Conservation (phyloP, 805 yeast species). For the Candida nanaspora region DNA sequence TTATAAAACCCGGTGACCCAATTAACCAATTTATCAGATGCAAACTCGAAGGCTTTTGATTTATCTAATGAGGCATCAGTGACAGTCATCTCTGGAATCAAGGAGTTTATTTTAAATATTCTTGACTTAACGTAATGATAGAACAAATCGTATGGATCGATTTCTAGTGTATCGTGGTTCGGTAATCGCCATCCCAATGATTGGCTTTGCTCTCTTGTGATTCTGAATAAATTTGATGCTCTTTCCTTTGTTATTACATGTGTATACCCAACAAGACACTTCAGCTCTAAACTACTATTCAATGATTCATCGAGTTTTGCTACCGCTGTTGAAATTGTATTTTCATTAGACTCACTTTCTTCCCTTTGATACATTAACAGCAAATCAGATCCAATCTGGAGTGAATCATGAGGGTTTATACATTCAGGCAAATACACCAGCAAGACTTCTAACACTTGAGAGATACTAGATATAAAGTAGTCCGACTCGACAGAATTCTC, state of each 20-base stretch:
- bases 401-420: neutral
- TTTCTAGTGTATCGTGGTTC: neutral
- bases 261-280: neutral
- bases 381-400: neutral
- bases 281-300: neutral
- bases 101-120: conserved; percentile 11
- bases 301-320: neutral
- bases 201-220: neutral
- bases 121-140: conserved; percentile 15
- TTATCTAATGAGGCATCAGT: neutral
- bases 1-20: conserved; percentile 18
- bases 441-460: neutral
- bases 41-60: neutral
- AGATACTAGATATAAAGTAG: neutral
- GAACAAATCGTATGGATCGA: conserved; percentile 4
- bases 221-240: neutral
- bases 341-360: neutral
- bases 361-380: neutral
- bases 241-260: neutral
- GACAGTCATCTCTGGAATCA: conserved; percentile 7
- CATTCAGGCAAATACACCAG: neutral
- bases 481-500: no score
- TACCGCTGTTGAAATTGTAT: neutral
- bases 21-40: conserved; percentile 6
- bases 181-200: neutral